Evolutionary conservation across 2,329 filamentous ascomycete species (phyloP).

Genomic region (Magnaporthiopsis incrustans): DNA sequence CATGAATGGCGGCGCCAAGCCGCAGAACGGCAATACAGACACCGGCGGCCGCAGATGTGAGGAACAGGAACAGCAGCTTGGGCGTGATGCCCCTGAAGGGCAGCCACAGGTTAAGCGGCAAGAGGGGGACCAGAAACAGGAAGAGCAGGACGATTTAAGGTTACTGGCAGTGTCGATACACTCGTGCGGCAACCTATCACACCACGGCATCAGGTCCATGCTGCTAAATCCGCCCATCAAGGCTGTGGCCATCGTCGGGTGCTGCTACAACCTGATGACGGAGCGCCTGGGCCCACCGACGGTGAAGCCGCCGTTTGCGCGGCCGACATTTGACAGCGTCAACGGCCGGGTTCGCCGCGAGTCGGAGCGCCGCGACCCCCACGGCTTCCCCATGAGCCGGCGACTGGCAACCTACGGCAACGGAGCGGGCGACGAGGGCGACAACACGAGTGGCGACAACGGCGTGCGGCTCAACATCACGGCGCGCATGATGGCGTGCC

Average conservation of each 20-base stretch:
- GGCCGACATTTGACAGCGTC: slow-evolving; percentile 57
- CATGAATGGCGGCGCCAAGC: not conserved
- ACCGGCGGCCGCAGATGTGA: not conserved
- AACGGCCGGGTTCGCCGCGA: slow-evolving; percentile 63
- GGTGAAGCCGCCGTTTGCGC: slow-evolving; percentile 66
- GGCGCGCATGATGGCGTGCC: slow-evolving; percentile 94
- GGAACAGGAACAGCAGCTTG: not conserved
- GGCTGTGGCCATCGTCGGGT: slow-evolving; percentile 92
- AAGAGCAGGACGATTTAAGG: slow-evolving; percentile 29
- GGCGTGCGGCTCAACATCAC: slow-evolving; percentile 83
- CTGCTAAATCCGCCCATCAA: slow-evolving; percentile 75
- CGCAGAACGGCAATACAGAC: too few relatives aligned
- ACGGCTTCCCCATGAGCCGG: slow-evolving; percentile 90
- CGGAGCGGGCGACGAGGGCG: slow-evolving; percentile 22
- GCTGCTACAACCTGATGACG: slow-evolving; percentile 95
- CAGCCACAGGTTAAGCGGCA: not conserved
- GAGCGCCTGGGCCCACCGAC: slow-evolving; percentile 81
- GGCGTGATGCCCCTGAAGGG: not conserved
- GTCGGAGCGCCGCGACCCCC: slow-evolving; percentile 67
- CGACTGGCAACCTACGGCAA: slow-evolving; percentile 47
- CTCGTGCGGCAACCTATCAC: slow-evolving; percentile 94
- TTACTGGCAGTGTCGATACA: slow-evolving; percentile 93
- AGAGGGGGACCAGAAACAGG: not conserved
- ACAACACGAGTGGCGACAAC: slow-evolving; percentile 43
- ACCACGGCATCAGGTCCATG: slow-evolving; percentile 84